phyloP scores from a whole-genome alignment of 306 rosid species.

The Pyrus communis region DNA sequence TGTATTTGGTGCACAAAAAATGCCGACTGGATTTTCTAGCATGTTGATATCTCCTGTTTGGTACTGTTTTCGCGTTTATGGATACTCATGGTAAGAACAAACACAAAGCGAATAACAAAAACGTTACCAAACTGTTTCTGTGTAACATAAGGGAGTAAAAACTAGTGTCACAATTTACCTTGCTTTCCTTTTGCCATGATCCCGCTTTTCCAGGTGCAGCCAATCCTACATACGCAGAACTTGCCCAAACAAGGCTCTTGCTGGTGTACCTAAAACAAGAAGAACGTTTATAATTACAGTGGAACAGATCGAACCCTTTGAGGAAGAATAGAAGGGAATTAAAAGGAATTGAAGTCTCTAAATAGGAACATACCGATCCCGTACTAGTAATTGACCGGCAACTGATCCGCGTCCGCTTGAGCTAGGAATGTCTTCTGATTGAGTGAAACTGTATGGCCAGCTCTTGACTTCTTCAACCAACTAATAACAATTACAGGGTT shows the following conservation, averaged over 20 bases:
- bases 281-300: background rate
- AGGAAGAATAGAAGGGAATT: background rate
- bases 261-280: slow-evolving; percentile 10
- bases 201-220: slow-evolving; percentile 67
- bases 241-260: slow-evolving; percentile 9
- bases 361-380: slow-evolving; percentile 39
- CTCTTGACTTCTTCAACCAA: slow-evolving; percentile 32
- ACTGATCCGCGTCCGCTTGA: slow-evolving; percentile 51
- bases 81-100: too few species aligned
- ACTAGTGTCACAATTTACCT: slow-evolving; percentile 29
- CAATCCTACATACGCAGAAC: slow-evolving; percentile 55
- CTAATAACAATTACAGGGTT: slow-evolving; percentile 15
- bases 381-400: slow-evolving; percentile 34
- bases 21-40: too few species aligned
- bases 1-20: too few species aligned
- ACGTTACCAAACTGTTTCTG: background rate
- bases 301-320: background rate
- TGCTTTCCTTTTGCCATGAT: slow-evolving; percentile 78
- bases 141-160: background rate
- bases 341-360: background rate
- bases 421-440: slow-evolving; percentile 40
- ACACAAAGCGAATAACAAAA: background rate
- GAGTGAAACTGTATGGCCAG: slow-evolving; percentile 74
- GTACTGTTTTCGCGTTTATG: too few species aligned
- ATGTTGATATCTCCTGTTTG: too few species aligned